phyloP scores from a whole-genome alignment of 768 basidiomycete genomes.

The Sutorius australiensis region DNA sequence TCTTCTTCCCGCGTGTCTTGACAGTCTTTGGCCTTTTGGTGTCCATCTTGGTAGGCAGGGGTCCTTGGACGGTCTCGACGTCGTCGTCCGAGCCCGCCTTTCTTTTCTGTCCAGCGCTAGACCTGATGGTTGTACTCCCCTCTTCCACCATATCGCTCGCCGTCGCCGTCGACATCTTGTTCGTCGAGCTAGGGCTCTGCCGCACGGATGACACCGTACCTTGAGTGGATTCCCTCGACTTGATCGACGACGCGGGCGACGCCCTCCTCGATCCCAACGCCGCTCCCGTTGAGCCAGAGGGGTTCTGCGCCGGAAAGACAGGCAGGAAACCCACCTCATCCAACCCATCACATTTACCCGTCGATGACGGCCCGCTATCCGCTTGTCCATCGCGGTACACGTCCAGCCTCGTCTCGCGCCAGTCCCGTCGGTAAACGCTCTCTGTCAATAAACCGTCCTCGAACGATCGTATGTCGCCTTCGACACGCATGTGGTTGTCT shows the following conservation, averaged over 20 bases:
- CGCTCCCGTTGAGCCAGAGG: conserved; percentile 8
- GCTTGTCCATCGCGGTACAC: conserved; percentile 13
- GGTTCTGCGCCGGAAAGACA: conserved; percentile 18
- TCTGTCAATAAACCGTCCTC: conserved; percentile 64
- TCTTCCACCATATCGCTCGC: conserved; percentile 43
- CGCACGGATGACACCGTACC: conserved; percentile 31
- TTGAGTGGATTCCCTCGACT: conserved; percentile 33
- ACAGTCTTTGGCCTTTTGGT: conserved; percentile 29
- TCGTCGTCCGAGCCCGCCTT: conserved; percentile 56
- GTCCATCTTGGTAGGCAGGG: conserved; percentile 37
- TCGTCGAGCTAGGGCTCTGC: conserved; percentile 47
- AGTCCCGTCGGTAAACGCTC: conserved; percentile 67
- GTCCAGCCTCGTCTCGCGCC: conserved; percentile 63
- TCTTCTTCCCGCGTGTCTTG: conserved; percentile 44
- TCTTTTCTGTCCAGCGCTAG: conserved; percentile 39
- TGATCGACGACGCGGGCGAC: conserved; percentile 51
- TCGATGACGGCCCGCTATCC: conserved; percentile 4
- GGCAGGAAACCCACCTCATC: conserved; percentile 32
- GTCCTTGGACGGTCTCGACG: conserved; percentile 49
- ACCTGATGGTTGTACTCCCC: conserved; percentile 23
- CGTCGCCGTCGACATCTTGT: conserved; percentile 43
- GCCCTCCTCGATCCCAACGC: conserved; percentile 34
- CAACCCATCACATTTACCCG: conserved; percentile 21
- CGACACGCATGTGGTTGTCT: conserved; percentile 21
- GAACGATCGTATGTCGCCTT: conserved; percentile 52